These are phyloP conservation scores for Gymnopilus junonius DNA, from an alignment of 768 basidiomycete genomes.

Conservation along the genomic window DNA sequence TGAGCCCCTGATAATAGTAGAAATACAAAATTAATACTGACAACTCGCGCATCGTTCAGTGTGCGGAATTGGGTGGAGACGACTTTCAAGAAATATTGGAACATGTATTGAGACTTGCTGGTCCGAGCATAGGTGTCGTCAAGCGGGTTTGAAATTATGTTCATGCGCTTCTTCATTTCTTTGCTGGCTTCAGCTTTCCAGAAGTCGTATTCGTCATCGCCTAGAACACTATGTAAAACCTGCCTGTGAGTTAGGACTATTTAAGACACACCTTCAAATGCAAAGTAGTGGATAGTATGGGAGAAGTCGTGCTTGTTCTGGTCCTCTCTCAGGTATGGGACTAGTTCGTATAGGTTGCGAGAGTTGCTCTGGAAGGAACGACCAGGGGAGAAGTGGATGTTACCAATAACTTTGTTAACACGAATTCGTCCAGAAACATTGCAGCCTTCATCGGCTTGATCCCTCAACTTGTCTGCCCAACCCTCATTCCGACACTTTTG, in stretches of 20 bases:
- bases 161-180: slow-evolving; percentile 72
- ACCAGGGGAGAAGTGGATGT: slow-evolving; percentile 94
- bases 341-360: slow-evolving; percentile 84
- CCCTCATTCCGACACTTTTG: slow-evolving; percentile 90
- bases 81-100: slow-evolving; percentile 99
- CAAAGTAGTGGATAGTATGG: slow-evolving; percentile 81
- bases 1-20: background rate
- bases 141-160: slow-evolving; percentile 77
- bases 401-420: slow-evolving; percentile 97
- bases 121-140: slow-evolving; percentile 65
- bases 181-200: slow-evolving; percentile 63
- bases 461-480: slow-evolving; percentile 92
- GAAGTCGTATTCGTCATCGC: slow-evolving; percentile 81
- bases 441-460: slow-evolving; percentile 94
- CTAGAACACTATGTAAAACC: slow-evolving; percentile 27
- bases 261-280: slow-evolving; percentile 60
- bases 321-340: slow-evolving; percentile 92
- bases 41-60: slow-evolving; percentile 67
- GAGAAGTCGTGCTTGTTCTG: slow-evolving; percentile 92
- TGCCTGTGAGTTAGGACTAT: background rate
- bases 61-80: slow-evolving; percentile 94
- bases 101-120: slow-evolving; percentile 86
- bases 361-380: slow-evolving; percentile 90
- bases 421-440: slow-evolving; percentile 89
- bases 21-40: slow-evolving; percentile 36